Evolutionary conservation across 1,284 basidiomycete genomes (phyloP), one percentile per base, ranked within the genome.

Genomic region (Pholiota adiposa): DNA sequence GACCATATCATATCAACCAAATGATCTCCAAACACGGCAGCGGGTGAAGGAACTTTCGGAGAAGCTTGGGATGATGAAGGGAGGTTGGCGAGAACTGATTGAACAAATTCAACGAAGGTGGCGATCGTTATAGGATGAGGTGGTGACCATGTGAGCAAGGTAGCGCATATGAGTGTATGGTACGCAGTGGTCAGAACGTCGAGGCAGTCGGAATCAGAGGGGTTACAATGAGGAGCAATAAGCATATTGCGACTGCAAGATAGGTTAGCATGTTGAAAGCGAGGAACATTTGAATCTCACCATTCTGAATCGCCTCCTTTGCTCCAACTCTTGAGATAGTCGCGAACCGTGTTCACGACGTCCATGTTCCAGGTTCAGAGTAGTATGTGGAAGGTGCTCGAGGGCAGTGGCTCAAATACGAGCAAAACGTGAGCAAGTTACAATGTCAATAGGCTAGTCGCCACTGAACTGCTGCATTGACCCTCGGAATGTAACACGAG

Each of bases 1-100:
- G 89, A 81, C 92, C 92, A 94, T 43, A 93, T 77, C 66, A 90
- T 79, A 69, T 94, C 92, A 18, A 94, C 81, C 3, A 94, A 74
- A 44, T 86, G 70, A 65, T 93, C 90, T 16, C 86, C 86, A 60
- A 92, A 84, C 0, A 78, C 68, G 0, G 74, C 65, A 12, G 73
- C 73, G 62, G 79, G 77, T 2, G 78, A 72, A 9, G 79, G 73
- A 19, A 72, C 64, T 53, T 67, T 72, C 19, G 77, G 71, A 8
- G 77, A 71, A 25, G 75, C 66, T 44, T 56, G 63, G 2, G 84
- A 82, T n/a, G 88, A 84, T 16, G 89, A 90, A 16, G 91, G 91
- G 7, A 91, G 78, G 43, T 73, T 76, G 48, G 79, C 75, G 38
- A 89, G 71, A 23, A 91, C 80, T 2, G 82, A 84, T 65, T 83